Percentiles rank a stretch among this genome's conserved stretches.
Evolutionary conservation across 306 rosid genomes (phyloP).

Genomic region (Cucurbita moschata): DNA sequence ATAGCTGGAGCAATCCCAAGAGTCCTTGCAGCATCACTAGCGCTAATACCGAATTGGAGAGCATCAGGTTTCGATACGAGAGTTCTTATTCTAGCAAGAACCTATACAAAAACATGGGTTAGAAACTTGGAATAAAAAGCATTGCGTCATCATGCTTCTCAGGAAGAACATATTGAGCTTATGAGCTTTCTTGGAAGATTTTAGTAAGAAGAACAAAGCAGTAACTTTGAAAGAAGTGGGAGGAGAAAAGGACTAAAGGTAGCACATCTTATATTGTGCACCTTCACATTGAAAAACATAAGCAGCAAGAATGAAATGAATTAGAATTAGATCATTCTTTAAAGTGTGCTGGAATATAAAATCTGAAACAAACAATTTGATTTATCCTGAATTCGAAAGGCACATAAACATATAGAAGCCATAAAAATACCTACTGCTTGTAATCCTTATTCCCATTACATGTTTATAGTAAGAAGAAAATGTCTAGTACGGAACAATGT

Average conservation of each 20-base stretch:
- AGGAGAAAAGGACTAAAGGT: neutral
- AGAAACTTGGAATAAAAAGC: neutral
- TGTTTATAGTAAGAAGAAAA: neutral
- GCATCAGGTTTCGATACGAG: conserved; percentile 65
- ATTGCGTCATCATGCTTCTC: neutral
- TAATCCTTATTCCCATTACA: neutral
- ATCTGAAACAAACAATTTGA: neutral
- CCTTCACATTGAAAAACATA: neutral
- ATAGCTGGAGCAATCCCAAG: conserved; percentile 88
- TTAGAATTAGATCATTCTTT: neutral
- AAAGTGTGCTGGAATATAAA: neutral
- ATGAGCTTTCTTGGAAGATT: neutral
- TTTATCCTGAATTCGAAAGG: neutral
- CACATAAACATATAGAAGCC: neutral
- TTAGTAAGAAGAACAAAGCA: neutral
- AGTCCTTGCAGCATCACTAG: conserved; percentile 87
- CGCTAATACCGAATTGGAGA: conserved; percentile 71
- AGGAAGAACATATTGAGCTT: neutral
- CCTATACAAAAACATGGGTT: conserved; percentile 21
- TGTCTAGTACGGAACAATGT: neutral
- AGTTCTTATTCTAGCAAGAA: conserved; percentile 57
- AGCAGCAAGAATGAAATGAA: neutral
- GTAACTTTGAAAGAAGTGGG: neutral
- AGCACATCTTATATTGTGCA: neutral
- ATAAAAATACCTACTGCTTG: neutral